phyloP scores from a whole-genome alignment of 768 basidiomycete species.

The Leccinum pellstonianum region DNA sequence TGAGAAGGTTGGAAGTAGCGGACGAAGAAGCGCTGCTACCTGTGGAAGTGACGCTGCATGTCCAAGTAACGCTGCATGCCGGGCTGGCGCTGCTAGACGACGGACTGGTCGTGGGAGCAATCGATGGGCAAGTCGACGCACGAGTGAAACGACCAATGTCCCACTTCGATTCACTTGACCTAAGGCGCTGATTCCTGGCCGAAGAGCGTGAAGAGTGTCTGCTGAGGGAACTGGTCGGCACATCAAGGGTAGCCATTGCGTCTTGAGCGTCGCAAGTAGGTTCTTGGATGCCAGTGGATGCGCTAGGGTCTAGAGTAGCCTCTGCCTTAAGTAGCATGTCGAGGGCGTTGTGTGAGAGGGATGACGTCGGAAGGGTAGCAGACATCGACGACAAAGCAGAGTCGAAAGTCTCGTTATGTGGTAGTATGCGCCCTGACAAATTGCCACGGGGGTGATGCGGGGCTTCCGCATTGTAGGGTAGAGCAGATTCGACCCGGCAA shows the following conservation, averaged over 20 bases:
- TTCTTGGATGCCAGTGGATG: conserved; percentile 15
- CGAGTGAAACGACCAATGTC: conserved; percentile 31
- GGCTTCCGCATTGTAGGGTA: conserved; percentile 35
- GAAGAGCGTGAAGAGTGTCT: conserved; percentile 33
- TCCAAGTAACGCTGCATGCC: conserved; percentile 27
- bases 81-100: conserved; percentile 27
- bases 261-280: conserved; percentile 16
- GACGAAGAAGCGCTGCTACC: conserved; percentile 15
- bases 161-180: conserved; percentile 26
- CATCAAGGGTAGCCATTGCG: conserved; percentile 27
- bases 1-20: conserved; percentile 15
- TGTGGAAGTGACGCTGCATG: conserved; percentile 19
- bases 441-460: conserved; percentile 31
- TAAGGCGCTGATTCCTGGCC: conserved; percentile 25
- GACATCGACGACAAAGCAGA: conserved; percentile 24
- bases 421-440: conserved; percentile 20
- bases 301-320: conserved; percentile 18
- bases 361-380: conserved; percentile 31
- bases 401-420: conserved; percentile 26
- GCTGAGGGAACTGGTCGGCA: conserved; percentile 25
- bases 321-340: conserved; percentile 35
- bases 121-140: conserved; percentile 30
- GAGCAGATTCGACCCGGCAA: conserved; percentile 17
- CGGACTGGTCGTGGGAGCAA: conserved; percentile 21
- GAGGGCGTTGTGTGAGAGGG: conserved; percentile 30